These are phyloP conservation scores for Diplodia seriata DNA, from an alignment of 2,329 filamentous ascomycete species.

Conservation along the genomic window DNA sequence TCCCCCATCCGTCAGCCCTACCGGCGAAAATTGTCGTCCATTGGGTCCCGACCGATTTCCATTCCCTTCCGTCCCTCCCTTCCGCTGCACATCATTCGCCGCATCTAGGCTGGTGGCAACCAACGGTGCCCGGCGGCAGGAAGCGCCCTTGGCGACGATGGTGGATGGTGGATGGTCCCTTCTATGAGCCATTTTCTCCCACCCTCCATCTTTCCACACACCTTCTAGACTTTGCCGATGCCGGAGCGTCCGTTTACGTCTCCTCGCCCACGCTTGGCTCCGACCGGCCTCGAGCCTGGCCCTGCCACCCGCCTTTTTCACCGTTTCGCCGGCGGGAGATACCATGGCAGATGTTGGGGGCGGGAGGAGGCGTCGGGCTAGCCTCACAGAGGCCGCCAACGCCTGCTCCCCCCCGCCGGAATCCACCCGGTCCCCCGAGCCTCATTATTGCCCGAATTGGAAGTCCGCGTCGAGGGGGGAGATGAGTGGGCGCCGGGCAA, in stretches of 20 bases:
- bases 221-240: conserved; percentile 16
- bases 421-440: conserved; percentile 5
- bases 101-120: not conserved
- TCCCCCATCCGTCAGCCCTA: conserved; percentile 29
- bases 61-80: conserved; percentile 1
- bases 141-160: conserved; percentile 12
- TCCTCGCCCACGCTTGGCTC: not conserved
- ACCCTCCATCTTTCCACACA: not conserved
- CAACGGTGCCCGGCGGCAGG: not conserved
- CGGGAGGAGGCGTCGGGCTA: not conserved
- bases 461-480: not conserved
- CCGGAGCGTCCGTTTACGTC: not conserved
- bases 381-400: not conserved
- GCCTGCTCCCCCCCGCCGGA: not conserved
- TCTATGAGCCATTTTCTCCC: conserved; percentile 24
- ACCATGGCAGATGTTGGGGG: not conserved
- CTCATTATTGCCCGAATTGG: not conserved
- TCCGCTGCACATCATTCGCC: conserved; percentile 25
- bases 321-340: not conserved
- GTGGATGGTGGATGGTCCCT: not conserved
- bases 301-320: not conserved
- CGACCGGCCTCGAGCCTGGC: not conserved
- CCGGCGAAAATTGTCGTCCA: not conserved
- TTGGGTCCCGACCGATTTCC: not conserved
- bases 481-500: not conserved